Conservation (phyloP, 2,329 filamentous ascomycete genomes). For the Xylaria sp. region DNA sequence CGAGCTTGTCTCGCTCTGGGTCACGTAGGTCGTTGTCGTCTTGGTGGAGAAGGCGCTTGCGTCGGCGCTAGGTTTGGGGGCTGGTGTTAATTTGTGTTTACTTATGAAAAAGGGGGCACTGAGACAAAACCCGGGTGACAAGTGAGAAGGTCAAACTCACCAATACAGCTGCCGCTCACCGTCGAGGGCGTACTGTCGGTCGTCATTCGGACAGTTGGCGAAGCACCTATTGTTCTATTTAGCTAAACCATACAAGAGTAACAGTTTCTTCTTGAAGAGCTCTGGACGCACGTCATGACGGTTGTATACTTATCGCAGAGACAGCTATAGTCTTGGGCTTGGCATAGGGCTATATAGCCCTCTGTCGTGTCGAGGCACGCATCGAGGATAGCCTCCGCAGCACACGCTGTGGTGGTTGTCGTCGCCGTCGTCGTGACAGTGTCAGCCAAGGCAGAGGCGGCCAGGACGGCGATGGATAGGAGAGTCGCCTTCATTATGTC, state of each 20-base stretch:
- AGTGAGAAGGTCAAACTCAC: conserved; percentile 32
- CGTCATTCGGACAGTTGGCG: conserved; percentile 68
- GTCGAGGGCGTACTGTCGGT: conserved; percentile 40
- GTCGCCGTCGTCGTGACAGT: conserved; percentile 22
- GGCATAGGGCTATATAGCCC: conserved; percentile 50
- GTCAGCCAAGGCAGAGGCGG: conserved; percentile 32
- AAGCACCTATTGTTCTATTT: conserved; percentile 60
- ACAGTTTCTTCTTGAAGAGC: conserved; percentile 2
- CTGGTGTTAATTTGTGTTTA: not conserved
- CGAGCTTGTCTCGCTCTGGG: not conserved
- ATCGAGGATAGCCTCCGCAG: conserved; percentile 52
- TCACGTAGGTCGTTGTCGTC: conserved; percentile 29
- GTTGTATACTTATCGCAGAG: conserved; percentile 65
- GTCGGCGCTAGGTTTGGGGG: conserved; percentile 38
- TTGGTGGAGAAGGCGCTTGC: conserved; percentile 44
- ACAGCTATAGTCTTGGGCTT: conserved; percentile 55
- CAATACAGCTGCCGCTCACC: conserved; percentile 46
- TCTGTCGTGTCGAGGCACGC: conserved; percentile 50
- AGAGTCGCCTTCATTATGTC: conserved; percentile 41
- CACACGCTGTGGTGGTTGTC: conserved; percentile 40
- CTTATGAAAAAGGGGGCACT: not conserved
- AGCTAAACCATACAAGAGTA: not conserved
- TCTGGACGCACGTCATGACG: conserved; percentile 56
- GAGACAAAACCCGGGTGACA: conserved; percentile 24
- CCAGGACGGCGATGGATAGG: conserved; percentile 43